These are phyloP conservation scores for Urostyla sp. DNA, from an alignment of 73 alveolate species.

Conservation along the genomic window DNA sequence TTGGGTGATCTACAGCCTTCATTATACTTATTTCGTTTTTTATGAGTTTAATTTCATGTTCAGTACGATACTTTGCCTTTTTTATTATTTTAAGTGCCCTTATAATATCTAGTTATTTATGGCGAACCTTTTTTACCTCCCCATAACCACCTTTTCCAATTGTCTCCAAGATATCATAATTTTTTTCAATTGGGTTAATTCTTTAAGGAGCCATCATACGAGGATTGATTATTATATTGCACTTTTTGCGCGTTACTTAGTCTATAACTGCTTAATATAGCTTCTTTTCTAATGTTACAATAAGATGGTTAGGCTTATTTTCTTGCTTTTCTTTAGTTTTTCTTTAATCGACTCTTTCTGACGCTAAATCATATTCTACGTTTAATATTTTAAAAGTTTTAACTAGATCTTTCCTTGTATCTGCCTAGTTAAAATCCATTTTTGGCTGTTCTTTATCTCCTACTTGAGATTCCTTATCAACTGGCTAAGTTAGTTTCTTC, in stretches of 20 bases:
- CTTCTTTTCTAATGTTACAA: not conserved
- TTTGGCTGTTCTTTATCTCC: too few relatives aligned
- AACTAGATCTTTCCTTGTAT: too few relatives aligned
- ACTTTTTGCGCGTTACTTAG: not conserved
- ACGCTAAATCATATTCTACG: too few relatives aligned
- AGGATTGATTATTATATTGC: slow-evolving; percentile 31
- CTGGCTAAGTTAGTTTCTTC: too few relatives aligned
- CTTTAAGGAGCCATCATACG: slow-evolving; percentile 44
- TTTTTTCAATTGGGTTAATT: not conserved
- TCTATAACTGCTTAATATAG: not conserved
- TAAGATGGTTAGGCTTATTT: not conserved
- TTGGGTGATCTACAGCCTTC: slow-evolving; percentile 81
- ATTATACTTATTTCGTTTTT: slow-evolving; percentile 80
- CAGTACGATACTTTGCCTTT: slow-evolving; percentile 42
- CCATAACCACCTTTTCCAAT: slow-evolving; percentile 49
- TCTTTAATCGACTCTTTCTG: slow-evolving; percentile 32
- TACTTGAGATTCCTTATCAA: too few relatives aligned
- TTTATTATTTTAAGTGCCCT: slow-evolving; percentile 65
- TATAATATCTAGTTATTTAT: slow-evolving; percentile 42
- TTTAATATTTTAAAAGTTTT: too few relatives aligned
- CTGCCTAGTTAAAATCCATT: too few relatives aligned
- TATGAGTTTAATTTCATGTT: slow-evolving; percentile 65
- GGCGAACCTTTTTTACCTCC: slow-evolving; percentile 30
- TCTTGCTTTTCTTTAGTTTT: not conserved
- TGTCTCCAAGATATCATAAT: slow-evolving; percentile 10